Evolutionary conservation across 495 filamentous ascomycete species (phyloP), one percentile per base, ranked within the genome.

Genomic region (Aspergillus bertholletiae): DNA sequence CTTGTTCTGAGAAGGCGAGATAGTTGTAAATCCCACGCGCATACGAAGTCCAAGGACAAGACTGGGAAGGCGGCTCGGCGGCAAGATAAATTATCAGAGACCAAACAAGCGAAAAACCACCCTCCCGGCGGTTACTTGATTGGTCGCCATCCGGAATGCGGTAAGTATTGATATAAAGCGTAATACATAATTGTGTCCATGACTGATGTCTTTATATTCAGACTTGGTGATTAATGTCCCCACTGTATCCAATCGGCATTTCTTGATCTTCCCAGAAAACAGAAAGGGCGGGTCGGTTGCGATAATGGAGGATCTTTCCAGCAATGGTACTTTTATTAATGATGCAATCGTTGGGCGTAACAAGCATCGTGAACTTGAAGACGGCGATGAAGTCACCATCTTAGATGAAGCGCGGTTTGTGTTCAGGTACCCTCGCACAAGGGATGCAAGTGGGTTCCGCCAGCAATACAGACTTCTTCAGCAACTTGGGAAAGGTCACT

Each of bases 241-340:
- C 1, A 88, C 91, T 6, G 87, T 97, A n/a, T 97, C 95, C 15
- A 99, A 99, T 64, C 83, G 94, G 0, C 94, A 99, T 72, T 96
- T 89, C 62, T 73, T 97, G 12, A 65, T 99, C 41, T 99, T 96
- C 64, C 83, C 81, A 34, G 95, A 97, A 74, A 89, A 90, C 59
- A 88, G 85, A 60, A 85, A 84, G 30, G 88, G 88, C n/a, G 85
- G 88, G 54, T 73, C 83, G 0, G 74, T 95, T 24, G 95, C 91
- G 5, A 78, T 97, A 5, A 61, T 99, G 12, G 93, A 97, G 65
- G 94, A 99, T 68, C 77, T 97, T 15, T 97, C 95, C 18, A 93
- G 85, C 65, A 99, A 99, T 69, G 94, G 94, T 8, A 99, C 95
- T 2, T 97, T 90, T 67, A 87, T 99, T 49, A 97, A 97, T 63